Base-by-base conservation (phyloP, 495 filamentous ascomycete species). In the Neurospora cerealis region DNA sequence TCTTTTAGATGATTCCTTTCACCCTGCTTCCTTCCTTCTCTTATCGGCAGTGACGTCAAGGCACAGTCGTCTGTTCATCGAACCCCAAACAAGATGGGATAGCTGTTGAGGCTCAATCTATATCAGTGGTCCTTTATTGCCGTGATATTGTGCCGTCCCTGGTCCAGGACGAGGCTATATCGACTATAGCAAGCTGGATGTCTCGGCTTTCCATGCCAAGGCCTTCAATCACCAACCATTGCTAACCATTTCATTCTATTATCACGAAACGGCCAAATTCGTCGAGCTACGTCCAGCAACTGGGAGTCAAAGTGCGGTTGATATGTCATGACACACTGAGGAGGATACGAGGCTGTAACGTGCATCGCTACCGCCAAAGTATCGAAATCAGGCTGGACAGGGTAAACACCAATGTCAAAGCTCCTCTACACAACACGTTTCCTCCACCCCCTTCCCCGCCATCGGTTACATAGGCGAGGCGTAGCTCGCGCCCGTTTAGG, bases 391-490 rank as follows among this genome's bases (percentile, higher is more conserved):
- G 54, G 24, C 19, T 40, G 40, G 21, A 54, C 54, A 62, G 24
- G 6, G 17, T 28, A 62, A 19, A 62, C 24, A 17, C 28, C 46
- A 4, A 62, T 62, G 54, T 32, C 54, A 62, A 62, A 34, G 5
- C 24, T 17, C 54, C 5, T 28, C 21, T 62, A 34, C 21, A 28
- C 15, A 62, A 62, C 28, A 62, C 15, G 54, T 62, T 34, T 62
- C 24, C 13, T 62, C 28, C 28, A 34, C 13, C 6, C 46, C 28
- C 54, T 62, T 62, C 54, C 54, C 54, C 28, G 28, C 54, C 54
- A 62, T 62, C 54, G 54, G 24, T 60, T 62, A 73, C 75, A 74
- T 77, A 75, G 73, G 74, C 78, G 74, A 80, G 71, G 37, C 41
- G 71, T 75, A 75, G 74, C 48, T 73, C 34, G 21, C 48, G 21